Evolutionary conservation across 306 rosid genomes (phyloP).

Genomic region (Vigna angularis): DNA sequence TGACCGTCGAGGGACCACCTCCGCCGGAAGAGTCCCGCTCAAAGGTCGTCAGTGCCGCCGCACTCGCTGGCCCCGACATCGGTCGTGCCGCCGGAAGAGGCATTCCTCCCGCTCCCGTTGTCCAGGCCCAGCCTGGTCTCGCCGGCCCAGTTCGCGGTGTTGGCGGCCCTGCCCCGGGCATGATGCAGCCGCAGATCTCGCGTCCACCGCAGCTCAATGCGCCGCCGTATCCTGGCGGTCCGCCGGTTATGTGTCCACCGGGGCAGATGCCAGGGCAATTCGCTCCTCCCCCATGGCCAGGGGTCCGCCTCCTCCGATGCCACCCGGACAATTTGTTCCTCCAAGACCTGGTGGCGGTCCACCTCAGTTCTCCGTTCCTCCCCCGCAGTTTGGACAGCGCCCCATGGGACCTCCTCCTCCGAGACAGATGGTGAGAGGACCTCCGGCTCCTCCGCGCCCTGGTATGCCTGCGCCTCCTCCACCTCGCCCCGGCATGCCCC

Average conservation of each 20-base stretch:
- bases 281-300: too few relatives aligned
- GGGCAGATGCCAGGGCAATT: conserved; percentile 73
- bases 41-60: conserved; percentile 80
- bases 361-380: too few relatives aligned
- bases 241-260: conserved; percentile 82
- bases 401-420: too few relatives aligned
- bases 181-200: conserved; percentile 99
- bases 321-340: too few relatives aligned
- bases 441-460: too few relatives aligned
- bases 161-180: conserved; percentile 95
- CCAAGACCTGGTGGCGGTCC: too few relatives aligned
- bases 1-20: conserved; percentile 98
- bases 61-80: conserved; percentile 85
- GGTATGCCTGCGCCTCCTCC: too few relatives aligned
- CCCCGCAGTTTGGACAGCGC: too few relatives aligned
- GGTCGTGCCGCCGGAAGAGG: conserved; percentile 96
- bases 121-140: conserved; percentile 95
- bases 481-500: too few relatives aligned
- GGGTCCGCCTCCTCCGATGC: too few relatives aligned
- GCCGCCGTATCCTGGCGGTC: conserved; percentile 74
- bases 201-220: conserved; percentile 77
- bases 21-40: conserved; percentile 96
- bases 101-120: conserved; percentile 70
- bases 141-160: conserved; percentile 95
- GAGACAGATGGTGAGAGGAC: too few relatives aligned